These are phyloP conservation scores for Hanseniaspora thailandica DNA, from an alignment of 805 yeast genomes.

Conservation along the genomic window DNA sequence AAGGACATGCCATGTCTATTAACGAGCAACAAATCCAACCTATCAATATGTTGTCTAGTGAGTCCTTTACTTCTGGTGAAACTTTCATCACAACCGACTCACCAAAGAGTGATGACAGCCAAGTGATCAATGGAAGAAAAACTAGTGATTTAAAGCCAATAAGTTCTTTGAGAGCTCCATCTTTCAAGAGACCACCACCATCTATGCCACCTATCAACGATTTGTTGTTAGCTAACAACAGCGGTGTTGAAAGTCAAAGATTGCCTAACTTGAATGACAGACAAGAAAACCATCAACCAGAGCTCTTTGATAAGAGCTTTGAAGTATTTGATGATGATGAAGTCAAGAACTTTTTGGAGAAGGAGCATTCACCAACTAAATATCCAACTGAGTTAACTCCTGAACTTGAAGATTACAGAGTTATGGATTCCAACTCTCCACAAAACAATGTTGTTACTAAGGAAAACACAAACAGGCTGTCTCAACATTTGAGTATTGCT, in stretches of 20 bases:
- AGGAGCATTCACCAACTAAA: background rate
- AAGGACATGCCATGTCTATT: constrained; percentile 18
- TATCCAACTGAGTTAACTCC: background rate
- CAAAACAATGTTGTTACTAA: background rate
- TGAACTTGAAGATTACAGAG: background rate
- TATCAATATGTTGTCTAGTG: background rate
- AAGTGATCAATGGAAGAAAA: constrained; percentile 11
- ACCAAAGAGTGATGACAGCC: constrained; percentile 15
- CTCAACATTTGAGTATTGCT: background rate
- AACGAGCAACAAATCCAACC: constrained; percentile 9
- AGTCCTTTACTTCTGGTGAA: constrained; percentile 12
- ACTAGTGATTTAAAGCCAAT: constrained; percentile 5
- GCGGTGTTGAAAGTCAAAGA: background rate
- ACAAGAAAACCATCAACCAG: background rate
- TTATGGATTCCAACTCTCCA: constrained; percentile 9
- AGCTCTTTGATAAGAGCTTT: constrained; percentile 3
- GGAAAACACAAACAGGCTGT: constrained; percentile 8
- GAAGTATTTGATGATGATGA: constrained; percentile 11
- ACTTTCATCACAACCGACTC: constrained; percentile 13
- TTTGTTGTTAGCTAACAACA: background rate
- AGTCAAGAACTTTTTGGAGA: constrained; percentile 1
- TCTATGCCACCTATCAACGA: constrained; percentile 7
- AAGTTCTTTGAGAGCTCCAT: constrained; percentile 7
- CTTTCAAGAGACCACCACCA: constrained; percentile 12
- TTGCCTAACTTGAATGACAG: background rate